phyloP scores from a whole-genome alignment of 306 rosid genomes.

The Acacia confusa region DNA sequence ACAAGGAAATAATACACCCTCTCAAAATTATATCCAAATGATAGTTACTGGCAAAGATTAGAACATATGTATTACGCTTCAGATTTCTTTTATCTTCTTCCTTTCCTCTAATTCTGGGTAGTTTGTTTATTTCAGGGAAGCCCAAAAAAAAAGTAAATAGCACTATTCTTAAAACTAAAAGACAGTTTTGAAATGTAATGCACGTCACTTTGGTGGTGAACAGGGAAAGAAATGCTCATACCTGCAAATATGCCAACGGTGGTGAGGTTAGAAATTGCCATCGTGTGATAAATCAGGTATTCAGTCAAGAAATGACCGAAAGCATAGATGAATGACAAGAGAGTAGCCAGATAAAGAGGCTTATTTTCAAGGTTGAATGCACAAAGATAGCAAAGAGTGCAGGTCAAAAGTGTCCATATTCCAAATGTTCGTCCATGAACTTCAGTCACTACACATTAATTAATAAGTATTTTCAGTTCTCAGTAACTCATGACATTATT shows the following conservation, averaged over 20 bases:
- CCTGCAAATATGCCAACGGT: slow-evolving; percentile 91
- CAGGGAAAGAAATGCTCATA: slow-evolving; percentile 33
- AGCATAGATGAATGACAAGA: slow-evolving; percentile 83
- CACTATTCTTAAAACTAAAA: slow-evolving; percentile 30
- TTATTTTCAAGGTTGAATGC: slow-evolving; percentile 92
- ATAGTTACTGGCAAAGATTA: neutral
- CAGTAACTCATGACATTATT: neutral
- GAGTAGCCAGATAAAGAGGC: slow-evolving; percentile 80
- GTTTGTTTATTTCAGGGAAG: neutral
- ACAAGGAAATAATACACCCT: neutral
- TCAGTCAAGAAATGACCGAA: slow-evolving; percentile 92
- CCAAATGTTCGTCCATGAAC: slow-evolving; percentile 98
- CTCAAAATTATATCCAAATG: slow-evolving; percentile 6
- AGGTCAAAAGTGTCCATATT: slow-evolving; percentile 86
- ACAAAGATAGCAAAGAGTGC: slow-evolving; percentile 91
- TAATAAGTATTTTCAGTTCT: neutral
- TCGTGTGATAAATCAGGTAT: slow-evolving; percentile 72
- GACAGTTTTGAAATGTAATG: slow-evolving; percentile 14
- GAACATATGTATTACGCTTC: slow-evolving; percentile 6
- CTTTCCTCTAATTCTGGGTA: neutral
- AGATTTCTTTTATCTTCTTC: neutral
- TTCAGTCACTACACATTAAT: slow-evolving; percentile 66
- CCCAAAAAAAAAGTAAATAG: neutral
- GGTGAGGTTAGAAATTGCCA: slow-evolving; percentile 69
- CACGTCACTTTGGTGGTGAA: slow-evolving; percentile 22